phyloP scores from a whole-genome alignment of 305 asterid genomes.

The Fraxinus floribunda region DNA sequence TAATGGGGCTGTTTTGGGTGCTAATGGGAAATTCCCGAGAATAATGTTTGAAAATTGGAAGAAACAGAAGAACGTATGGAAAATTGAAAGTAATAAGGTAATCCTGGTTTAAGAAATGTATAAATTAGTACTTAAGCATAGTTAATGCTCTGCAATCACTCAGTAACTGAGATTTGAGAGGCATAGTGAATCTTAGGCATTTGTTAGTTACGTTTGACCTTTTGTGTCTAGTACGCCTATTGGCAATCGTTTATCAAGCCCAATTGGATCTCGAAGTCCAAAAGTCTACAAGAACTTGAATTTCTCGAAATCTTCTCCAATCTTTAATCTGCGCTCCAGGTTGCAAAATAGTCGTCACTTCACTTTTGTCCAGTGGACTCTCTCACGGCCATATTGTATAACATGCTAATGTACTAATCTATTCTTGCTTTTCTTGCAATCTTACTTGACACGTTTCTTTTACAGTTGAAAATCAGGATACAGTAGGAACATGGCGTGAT shows the following conservation, averaged over 20 bases:
- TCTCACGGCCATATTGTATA: neutral
- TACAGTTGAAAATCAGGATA: conserved; percentile 52
- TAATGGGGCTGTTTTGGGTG: neutral
- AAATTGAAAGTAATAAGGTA: neutral
- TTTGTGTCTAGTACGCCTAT: neutral
- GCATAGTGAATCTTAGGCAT: neutral
- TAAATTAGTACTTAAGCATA: neutral
- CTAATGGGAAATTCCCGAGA: neutral
- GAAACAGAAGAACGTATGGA: neutral
- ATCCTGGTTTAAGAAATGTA: neutral
- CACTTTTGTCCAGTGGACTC: neutral
- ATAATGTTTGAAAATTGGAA: neutral
- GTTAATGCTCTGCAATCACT: neutral
- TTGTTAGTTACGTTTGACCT: neutral
- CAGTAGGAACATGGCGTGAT: conserved; percentile 84
- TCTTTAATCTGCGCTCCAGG: neutral
- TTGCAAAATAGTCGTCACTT: neutral
- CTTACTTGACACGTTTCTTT: conserved; percentile 20
- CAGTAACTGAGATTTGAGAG: neutral
- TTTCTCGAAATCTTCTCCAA: neutral
- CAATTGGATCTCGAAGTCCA: neutral
- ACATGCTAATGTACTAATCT: neutral
- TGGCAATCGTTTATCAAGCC: neutral
- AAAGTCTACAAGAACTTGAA: neutral
- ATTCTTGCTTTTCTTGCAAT: conserved; percentile 7